Conservation (phyloP, 108 stramenopile species). For the Bacterosira constricta region DNA sequence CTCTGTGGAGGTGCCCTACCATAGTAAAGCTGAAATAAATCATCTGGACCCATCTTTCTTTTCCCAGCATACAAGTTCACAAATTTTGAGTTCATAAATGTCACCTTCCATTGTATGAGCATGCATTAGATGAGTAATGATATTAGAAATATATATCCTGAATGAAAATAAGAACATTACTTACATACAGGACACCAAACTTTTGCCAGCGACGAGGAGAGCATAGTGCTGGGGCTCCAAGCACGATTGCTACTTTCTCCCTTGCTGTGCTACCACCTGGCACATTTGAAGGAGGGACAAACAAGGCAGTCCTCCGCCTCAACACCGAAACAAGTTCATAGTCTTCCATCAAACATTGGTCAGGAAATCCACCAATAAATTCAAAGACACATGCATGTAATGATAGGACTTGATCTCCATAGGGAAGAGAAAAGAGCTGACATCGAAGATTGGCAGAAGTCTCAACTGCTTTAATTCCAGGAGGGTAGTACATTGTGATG, state of each 20-base stretch:
- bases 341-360: slow-evolving; percentile 91
- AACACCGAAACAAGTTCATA: slow-evolving; percentile 79
- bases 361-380: slow-evolving; percentile 83
- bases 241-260: slow-evolving; percentile 55
- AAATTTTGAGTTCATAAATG: slow-evolving; percentile 64
- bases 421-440: slow-evolving; percentile 70
- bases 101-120: too few relatives aligned
- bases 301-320: slow-evolving; percentile 58
- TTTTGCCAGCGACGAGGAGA: slow-evolving; percentile 87
- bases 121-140: too few relatives aligned
- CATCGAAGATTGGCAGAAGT: slow-evolving; percentile 63
- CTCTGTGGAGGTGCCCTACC: slow-evolving; percentile 42
- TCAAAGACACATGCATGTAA: slow-evolving; percentile 71
- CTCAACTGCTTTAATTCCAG: slow-evolving; percentile 67
- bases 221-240: slow-evolving; percentile 59
- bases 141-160: too few relatives aligned
- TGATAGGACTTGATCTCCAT: slow-evolving; percentile 85
- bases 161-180: too few relatives aligned
- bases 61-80: slow-evolving; percentile 62
- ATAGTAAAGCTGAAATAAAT: slow-evolving; percentile 67
- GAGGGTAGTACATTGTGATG: slow-evolving; percentile 30
- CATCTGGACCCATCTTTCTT: slow-evolving; percentile 48
- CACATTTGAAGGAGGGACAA: neutral
- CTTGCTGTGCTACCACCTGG: slow-evolving; percentile 2
- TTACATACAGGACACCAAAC: slow-evolving; percentile 72